Evolutionary conservation across 2,329 filamentous ascomycete genomes (phyloP), one percentile per base, ranked within the genome.

Genomic region (Fusarium liriodendri): DNA sequence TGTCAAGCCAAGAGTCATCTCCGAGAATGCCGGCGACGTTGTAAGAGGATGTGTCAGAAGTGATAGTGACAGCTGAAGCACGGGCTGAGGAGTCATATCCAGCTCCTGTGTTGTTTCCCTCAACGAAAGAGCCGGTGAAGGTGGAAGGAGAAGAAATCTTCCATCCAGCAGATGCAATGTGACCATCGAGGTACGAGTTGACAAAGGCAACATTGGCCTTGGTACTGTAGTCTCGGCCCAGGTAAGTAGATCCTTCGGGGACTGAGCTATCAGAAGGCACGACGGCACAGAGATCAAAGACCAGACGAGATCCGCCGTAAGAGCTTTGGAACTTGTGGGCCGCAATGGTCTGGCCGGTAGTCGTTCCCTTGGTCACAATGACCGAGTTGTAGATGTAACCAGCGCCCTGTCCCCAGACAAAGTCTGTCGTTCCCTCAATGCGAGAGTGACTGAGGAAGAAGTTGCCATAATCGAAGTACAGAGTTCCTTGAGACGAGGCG

Each of bases 41-140:
- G 67, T 82, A 79, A 71, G 91, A 89, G 70, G 92, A 88, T 68
- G 80, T 86, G 57, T 84, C 76, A 1, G 82, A 83, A 58, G 74
- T 64, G 1, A 81, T 57, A 11, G 76, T 76, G 2, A 64, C 78
- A 8, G 54, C 66, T 20, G 79, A 76, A 2, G 68, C 62, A 18
- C 80, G 77, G 37, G 69, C 72, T 2, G 73, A 71, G 3, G 78
- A 71, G 8, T 72, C 71, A 37, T 69, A 76, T 5, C 80, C 80
- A 6, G 79, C 76, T 0, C 80, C 80, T 1, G 80, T 81, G 61
- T 82, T 82, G 71, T 82, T 82, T 10, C 75, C 76, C 58, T 82
- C 80, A 1, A 71, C 74, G 33, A 82, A 81, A 3, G 76, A 76
- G 6, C 79, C 80, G 20, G 60, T 60, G 37, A 79, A 80, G 3